Evolutionary conservation across 495 filamentous ascomycete species (phyloP).

Genomic region (Neurospora sp.): DNA sequence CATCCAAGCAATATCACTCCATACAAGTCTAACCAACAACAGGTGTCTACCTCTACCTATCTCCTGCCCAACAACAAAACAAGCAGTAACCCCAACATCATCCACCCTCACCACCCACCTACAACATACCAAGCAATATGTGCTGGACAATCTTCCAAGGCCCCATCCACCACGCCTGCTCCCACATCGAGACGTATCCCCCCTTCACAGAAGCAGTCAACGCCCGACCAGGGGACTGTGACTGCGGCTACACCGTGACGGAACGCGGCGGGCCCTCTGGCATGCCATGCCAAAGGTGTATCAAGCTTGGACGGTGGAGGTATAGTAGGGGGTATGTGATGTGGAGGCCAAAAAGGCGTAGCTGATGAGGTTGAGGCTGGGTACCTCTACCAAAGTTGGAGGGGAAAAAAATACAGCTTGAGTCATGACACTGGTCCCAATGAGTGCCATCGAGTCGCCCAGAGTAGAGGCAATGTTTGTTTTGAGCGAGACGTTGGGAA

Average conservation of each 20-base stretch:
- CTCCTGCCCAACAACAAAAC: not conserved
- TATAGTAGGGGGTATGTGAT: not conserved
- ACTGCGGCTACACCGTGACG: not conserved
- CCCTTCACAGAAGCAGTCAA: not conserved
- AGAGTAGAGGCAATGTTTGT: not conserved
- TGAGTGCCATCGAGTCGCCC: not conserved
- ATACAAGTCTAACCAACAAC: not conserved
- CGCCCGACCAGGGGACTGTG: not conserved
- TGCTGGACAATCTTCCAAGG: not conserved
- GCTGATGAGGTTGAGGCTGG: not conserved
- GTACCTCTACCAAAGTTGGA: no score
- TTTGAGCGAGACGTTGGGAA: not conserved
- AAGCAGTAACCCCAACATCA: not conserved
- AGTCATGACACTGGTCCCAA: no score
- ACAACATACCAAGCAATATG: not conserved
- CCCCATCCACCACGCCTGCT: not conserved
- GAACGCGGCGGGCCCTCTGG: not conserved
- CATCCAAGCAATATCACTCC: no score
- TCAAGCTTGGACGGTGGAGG: not conserved
- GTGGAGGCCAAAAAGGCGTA: not conserved
- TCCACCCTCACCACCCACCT: not conserved
- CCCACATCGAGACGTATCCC: not conserved
- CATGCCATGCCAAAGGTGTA: not conserved
- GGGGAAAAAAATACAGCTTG: no score
- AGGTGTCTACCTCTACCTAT: not conserved